These are phyloP conservation scores for Ogataea methanolica DNA, from an alignment of 805 yeast species.

Conservation along the genomic window DNA sequence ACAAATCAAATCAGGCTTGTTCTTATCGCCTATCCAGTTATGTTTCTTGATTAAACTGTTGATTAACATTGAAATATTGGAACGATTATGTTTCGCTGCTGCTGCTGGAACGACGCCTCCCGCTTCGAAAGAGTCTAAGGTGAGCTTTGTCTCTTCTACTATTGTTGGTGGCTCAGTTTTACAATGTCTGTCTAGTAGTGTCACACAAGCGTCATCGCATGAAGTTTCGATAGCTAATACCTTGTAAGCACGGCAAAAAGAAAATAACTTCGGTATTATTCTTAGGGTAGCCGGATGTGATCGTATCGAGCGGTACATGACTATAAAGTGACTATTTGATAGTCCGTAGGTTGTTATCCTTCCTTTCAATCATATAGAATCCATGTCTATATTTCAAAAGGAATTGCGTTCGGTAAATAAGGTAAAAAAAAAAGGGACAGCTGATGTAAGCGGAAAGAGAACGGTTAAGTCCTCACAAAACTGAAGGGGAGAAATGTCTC, in stretches of 20 bases:
- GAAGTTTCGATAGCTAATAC: slow-evolving; percentile 89
- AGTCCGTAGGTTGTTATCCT: no score
- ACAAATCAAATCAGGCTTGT: slow-evolving; percentile 67
- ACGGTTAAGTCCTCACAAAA: no score
- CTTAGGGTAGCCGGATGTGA: no score
- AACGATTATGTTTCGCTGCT: slow-evolving; percentile 78
- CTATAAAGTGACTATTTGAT: no score
- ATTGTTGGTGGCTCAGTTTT: slow-evolving; percentile 39
- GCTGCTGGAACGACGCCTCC: slow-evolving; percentile 90
- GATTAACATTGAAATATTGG: slow-evolving; percentile 48
- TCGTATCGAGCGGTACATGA: no score
- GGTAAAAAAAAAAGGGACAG: no score
- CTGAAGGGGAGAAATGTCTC: no score
- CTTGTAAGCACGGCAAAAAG: slow-evolving; percentile 35
- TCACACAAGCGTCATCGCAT: slow-evolving; percentile 93
- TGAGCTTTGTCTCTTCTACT: slow-evolving; percentile 55
- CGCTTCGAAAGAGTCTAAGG: slow-evolving; percentile 56
- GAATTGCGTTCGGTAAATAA: no score
- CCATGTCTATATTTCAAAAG: no score
- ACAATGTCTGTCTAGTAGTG: slow-evolving; percentile 53
- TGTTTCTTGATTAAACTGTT: slow-evolving; percentile 36
- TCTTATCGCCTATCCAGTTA: slow-evolving; percentile 23
- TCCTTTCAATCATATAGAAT: no score
- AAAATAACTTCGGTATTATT: slow-evolving; percentile 1
- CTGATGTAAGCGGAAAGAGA: no score